Evolutionary conservation across 1,139 yeast species (phyloP), one percentile per base, ranked within the genome.

Genomic region (Suhomyces bokatorum): DNA sequence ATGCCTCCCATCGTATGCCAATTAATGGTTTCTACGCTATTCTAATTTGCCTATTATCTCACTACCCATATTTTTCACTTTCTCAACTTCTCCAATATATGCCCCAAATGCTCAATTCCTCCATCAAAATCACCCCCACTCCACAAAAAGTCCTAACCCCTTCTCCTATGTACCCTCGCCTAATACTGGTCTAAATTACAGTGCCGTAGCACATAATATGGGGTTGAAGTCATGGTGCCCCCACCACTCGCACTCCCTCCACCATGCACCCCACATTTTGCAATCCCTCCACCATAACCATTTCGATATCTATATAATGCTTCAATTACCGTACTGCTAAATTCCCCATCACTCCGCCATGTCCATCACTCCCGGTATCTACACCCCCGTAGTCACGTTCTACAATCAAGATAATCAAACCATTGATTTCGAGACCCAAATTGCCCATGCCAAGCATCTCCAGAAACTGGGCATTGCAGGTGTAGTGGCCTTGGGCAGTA

Each of bases 311-410:
- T 37, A 36, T 42, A 43, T 29, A 40, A 16, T 30, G 15, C 32
- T 20, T 20, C 26, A 5, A 12, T n/a, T 26, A 11, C 30, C 14
- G 8, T 11, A 29, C 36, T 2, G 12, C n/a, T 24, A 11, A 6
- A 6, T 2, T 20, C 15, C 16, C 32, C 14, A 14, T 15, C 20
- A 6, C 13, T 12, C 27, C 28, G 20, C 16, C 24, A 42, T 42
- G 45, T 36, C 48, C n/a, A 48, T 44, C 6, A 20, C 44, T 13
- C 48, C 46, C 32, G 52, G 52, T 29, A 46, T 70, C 37, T 70
- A 68, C 54, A 62, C 73, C 6, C 75, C 75, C 28, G 60, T 69
- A 16, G 70, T 73, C 41, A 69, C 76, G 2, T 70, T 67, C 51
- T 69, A 64, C 63, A 62, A 67, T 40, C 52, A 56, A 12, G 65